Evolutionary conservation across 768 basidiomycete genomes (phyloP).

Genomic region (Xanthoconium purpureum): DNA sequence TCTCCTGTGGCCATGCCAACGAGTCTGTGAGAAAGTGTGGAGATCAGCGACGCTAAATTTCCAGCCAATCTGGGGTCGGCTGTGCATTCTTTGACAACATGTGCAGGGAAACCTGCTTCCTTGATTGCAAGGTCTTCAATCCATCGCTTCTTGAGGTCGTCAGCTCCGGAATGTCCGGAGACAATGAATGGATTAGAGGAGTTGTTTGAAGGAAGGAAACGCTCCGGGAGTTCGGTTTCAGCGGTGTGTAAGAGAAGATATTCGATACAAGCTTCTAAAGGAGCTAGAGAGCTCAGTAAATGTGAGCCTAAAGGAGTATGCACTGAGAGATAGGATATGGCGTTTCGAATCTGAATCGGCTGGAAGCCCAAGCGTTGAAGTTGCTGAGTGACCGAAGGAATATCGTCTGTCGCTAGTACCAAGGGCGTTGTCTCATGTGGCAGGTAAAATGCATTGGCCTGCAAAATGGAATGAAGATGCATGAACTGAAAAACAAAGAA

Average conservation of each 20-base stretch:
- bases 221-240: slow-evolving; percentile 81
- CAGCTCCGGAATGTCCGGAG: slow-evolving; percentile 57
- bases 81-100: slow-evolving; percentile 58
- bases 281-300: slow-evolving; percentile 55
- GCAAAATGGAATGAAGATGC: not conserved
- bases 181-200: slow-evolving; percentile 70
- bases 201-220: slow-evolving; percentile 62
- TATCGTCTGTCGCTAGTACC: slow-evolving; percentile 42
- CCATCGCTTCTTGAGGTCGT: slow-evolving; percentile 73
- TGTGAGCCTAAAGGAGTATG: slow-evolving; percentile 59
- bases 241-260: slow-evolving; percentile 81
- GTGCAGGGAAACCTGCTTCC: slow-evolving; percentile 78
- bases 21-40: slow-evolving; percentile 51
- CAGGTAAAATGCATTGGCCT: slow-evolving; percentile 55
- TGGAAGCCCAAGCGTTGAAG: slow-evolving; percentile 69
- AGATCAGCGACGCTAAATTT: slow-evolving; percentile 55
- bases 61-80: slow-evolving; percentile 36
- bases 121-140: slow-evolving; percentile 76
- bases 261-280: slow-evolving; percentile 78
- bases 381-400: slow-evolving; percentile 46
- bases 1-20: slow-evolving; percentile 41
- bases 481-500: not conserved
- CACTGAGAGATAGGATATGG: slow-evolving; percentile 53
- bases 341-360: slow-evolving; percentile 46
- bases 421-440: slow-evolving; percentile 34